phyloP scores from a whole-genome alignment of 2,329 filamentous ascomycete genomes.

The Aureobasidium subglaciale region DNA sequence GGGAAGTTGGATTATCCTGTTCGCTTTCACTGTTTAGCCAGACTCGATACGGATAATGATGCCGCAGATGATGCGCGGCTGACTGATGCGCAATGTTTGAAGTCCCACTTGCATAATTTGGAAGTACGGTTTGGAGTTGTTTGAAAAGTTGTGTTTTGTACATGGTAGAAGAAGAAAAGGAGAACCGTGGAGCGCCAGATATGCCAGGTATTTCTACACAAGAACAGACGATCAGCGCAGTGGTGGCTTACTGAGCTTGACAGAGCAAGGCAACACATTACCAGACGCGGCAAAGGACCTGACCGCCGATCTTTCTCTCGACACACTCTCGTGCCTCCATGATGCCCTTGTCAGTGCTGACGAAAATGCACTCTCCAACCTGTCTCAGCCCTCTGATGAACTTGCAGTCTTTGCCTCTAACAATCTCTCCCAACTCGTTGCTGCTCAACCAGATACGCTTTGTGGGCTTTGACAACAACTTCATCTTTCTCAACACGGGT shows the following conservation, averaged over 20 bases:
- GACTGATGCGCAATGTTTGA: no score
- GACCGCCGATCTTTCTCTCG: conserved; percentile 70
- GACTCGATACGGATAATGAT: no score
- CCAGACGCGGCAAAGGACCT: conserved; percentile 65
- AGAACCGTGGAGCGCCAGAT: not conserved
- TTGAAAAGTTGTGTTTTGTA: not conserved
- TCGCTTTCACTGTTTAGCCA: no score
- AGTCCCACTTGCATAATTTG: no score
- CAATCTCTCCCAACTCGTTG: conserved; percentile 55
- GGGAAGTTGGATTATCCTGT: no score
- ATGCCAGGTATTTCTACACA: not conserved
- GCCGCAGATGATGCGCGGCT: no score
- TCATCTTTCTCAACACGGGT: conserved; percentile 65
- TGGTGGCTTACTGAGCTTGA: no score
- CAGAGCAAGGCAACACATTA: no score
- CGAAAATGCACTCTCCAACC: conserved; percentile 74
- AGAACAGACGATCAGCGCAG: no score
- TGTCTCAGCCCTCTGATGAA: conserved; percentile 65
- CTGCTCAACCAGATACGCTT: conserved; percentile 62
- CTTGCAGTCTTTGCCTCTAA: conserved; percentile 58
- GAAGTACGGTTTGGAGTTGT: not conserved
- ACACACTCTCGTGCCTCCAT: conserved; percentile 78
- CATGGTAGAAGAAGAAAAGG: not conserved
- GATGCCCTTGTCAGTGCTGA: conserved; percentile 70
- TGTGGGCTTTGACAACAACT: conserved; percentile 65